Evolutionary conservation across 164 flowering plant genomes (phyloP).

Genomic region (Vitis rotundifolia): DNA sequence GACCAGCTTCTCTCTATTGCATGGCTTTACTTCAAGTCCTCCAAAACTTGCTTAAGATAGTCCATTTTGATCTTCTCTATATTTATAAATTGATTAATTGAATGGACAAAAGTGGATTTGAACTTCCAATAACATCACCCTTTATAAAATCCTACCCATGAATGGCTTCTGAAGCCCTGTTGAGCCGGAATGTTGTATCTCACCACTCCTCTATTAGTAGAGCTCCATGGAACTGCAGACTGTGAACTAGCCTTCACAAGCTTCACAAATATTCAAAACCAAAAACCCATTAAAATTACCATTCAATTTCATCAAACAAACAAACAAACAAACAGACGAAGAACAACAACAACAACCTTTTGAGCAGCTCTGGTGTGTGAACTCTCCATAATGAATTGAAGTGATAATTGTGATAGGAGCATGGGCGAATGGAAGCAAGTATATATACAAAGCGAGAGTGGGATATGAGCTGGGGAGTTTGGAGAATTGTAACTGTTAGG

Average conservation of each 20-base stretch:
- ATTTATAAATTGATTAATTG: not conserved
- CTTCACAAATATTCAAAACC: slow-evolving; percentile 9
- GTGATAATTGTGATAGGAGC: not conserved
- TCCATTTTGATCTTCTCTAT: too few species aligned
- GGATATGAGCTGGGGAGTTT: slow-evolving; percentile 8
- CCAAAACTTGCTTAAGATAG: too few species aligned
- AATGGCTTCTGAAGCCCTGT: slow-evolving; percentile 7
- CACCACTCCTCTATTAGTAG: slow-evolving; percentile 28
- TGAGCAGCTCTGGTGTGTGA: slow-evolving; percentile 23
- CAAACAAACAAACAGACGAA: not conserved
- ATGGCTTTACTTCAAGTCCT: too few species aligned
- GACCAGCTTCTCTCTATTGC: too few species aligned
- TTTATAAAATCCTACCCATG: slow-evolving; percentile 9
- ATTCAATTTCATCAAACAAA: not conserved
- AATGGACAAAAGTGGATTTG: not conserved
- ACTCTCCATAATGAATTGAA: slow-evolving; percentile 24
- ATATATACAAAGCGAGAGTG: slow-evolving; percentile 1
- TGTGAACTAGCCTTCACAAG: slow-evolving; percentile 28
- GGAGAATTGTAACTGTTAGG: slow-evolving; percentile 36
- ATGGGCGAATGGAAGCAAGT: not conserved
- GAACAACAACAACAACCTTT: slow-evolving; percentile 17
- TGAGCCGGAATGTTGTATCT: slow-evolving; percentile 7
- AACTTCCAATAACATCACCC: not conserved
- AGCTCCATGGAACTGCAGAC: slow-evolving; percentile 24
- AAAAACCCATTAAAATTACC: not conserved